Conservation (phyloP, 2,329 filamentous ascomycete genomes). For the Verticillium zaregamsianum region DNA sequence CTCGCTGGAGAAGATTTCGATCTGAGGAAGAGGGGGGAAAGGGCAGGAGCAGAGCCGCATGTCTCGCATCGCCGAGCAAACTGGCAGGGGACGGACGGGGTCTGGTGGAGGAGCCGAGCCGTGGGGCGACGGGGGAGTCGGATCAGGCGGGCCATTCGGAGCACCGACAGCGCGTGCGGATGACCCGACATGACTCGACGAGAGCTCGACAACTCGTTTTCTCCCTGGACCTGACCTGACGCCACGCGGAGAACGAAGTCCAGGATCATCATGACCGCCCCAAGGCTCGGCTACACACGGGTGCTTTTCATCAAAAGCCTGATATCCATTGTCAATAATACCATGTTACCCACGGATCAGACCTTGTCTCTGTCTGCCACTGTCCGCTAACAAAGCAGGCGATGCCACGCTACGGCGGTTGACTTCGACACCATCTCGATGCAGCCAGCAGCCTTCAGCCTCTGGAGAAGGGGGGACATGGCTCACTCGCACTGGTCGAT, state of each 20-base stretch:
- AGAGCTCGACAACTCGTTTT: neutral
- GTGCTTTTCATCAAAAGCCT: neutral
- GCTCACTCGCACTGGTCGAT: neutral
- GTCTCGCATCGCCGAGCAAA: neutral
- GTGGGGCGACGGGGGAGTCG: neutral
- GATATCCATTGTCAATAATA: neutral
- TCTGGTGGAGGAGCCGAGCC: neutral
- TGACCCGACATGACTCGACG: neutral
- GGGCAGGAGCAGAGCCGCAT: neutral
- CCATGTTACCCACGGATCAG: neutral
- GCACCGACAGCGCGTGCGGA: neutral
- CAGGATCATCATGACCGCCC: neutral
- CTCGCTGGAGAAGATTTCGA: conserved; percentile 71
- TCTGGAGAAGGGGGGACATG: neutral
- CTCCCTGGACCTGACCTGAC: neutral
- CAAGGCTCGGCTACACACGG: neutral
- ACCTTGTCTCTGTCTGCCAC: neutral
- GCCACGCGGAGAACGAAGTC: neutral
- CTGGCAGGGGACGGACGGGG: neutral
- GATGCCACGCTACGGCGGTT: neutral
- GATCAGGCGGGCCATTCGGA: neutral
- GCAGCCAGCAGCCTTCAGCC: neutral
- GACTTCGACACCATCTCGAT: neutral
- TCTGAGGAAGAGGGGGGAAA: conserved; percentile 39
- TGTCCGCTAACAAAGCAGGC: neutral